phyloP scores from a whole-genome alignment of 1,284 basidiomycete species.

The Anthracocystis walkeri region DNA sequence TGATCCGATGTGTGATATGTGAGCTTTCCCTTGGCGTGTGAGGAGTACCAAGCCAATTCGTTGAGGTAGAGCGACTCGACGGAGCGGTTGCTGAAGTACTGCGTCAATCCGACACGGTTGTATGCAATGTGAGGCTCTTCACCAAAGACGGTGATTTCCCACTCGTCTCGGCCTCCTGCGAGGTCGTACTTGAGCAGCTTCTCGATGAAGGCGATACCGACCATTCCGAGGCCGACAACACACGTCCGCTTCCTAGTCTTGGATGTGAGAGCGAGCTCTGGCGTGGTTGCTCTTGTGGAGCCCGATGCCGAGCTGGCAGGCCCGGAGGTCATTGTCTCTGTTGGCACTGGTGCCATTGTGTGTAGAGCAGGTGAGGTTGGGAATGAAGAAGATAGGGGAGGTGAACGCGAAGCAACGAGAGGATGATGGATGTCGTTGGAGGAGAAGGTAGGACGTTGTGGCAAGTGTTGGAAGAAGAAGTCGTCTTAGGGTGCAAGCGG shows the following conservation, averaged over 20 bases:
- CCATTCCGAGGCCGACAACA: conserved; percentile 79
- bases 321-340: conserved; percentile 21
- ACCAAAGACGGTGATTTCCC: conserved; percentile 71
- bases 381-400: background rate
- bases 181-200: conserved; percentile 61
- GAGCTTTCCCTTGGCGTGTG: conserved; percentile 63
- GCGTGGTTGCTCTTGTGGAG: conserved; percentile 42
- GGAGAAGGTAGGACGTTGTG: background rate
- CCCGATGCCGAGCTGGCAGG: conserved; percentile 27
- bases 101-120: conserved; percentile 76
- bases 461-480: background rate
- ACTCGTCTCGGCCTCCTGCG: conserved; percentile 53
- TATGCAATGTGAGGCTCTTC: conserved; percentile 77
- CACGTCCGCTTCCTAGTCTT: conserved; percentile 69
- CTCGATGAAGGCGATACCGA: conserved; percentile 74
- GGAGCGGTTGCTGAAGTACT: conserved; percentile 77
- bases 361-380: background rate
- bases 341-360: conserved; percentile 46
- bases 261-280: conserved; percentile 26
- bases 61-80: conserved; percentile 79
- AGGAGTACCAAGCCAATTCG: conserved; percentile 75
- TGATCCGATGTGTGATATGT: conserved; percentile 62
- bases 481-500: background rate
- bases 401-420: background rate
- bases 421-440: background rate